Conservation (phyloP, 2,329 filamentous ascomycete genomes). For the Fusarium equiseti region DNA sequence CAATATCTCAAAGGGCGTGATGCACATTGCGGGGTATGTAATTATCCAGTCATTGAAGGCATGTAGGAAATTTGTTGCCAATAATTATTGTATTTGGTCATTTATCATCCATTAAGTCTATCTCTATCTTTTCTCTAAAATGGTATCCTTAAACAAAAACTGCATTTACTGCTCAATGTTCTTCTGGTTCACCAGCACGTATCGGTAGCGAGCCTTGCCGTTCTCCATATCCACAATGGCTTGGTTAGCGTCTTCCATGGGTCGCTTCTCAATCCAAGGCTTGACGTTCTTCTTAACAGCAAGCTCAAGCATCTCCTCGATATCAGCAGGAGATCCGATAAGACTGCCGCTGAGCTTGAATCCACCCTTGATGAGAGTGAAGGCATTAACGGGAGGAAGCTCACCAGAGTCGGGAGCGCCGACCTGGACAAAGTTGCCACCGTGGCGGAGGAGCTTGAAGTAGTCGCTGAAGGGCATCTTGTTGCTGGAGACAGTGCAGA, state of each 20-base stretch:
- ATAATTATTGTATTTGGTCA: conserved; percentile 22
- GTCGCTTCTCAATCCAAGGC: conserved; percentile 67
- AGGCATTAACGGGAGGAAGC: conserved; percentile 43
- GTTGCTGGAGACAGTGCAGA: conserved; percentile 66
- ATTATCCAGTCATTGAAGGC: conserved; percentile 9
- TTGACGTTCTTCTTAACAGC: conserved; percentile 68
- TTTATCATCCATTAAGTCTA: conserved; percentile 12
- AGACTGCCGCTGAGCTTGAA: conserved; percentile 60
- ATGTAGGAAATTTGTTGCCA: not conserved
- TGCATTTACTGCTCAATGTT: conserved; percentile 24
- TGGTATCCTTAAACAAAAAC: not conserved
- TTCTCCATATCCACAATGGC: conserved; percentile 66
- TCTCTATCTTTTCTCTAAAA: conserved; percentile 18
- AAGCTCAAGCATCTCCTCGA: conserved; percentile 70
- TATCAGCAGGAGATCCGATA: conserved; percentile 66
- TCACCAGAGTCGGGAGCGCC: conserved; percentile 52
- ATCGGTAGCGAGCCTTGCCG: conserved; percentile 63
- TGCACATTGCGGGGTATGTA: conserved; percentile 42
- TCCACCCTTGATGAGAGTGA: conserved; percentile 37
- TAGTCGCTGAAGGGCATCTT: conserved; percentile 73
- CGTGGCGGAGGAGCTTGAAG: conserved; percentile 67
- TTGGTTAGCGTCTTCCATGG: conserved; percentile 67
- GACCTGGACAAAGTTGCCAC: conserved; percentile 74
- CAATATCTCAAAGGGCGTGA: conserved; percentile 16
- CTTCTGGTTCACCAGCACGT: conserved; percentile 60